A percentile compares a stretch with the other conserved stretches of the same genome.
Conservation (phyloP, 2,329 filamentous ascomycete genomes). For the Monosporascus sp. region DNA sequence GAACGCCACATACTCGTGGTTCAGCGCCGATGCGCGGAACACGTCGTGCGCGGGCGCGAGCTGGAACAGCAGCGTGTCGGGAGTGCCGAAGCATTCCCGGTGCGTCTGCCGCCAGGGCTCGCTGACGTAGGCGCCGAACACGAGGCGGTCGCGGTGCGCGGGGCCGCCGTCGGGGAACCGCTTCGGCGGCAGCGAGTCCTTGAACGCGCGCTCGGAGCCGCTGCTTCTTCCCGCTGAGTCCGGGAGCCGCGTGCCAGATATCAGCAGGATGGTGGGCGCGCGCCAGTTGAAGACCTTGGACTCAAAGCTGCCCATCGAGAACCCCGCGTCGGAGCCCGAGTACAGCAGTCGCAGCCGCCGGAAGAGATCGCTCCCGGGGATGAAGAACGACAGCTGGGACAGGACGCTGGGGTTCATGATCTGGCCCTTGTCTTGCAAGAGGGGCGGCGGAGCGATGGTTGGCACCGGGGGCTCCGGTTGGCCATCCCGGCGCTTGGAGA, state of each 20-base stretch:
- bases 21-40: conserved; percentile 58
- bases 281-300: conserved; percentile 72
- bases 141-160: conserved; percentile 43
- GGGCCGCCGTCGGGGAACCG: conserved; percentile 47
- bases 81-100: conserved; percentile 62
- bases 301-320: conserved; percentile 73
- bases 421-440: conserved; percentile 47
- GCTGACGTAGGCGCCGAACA: conserved; percentile 62
- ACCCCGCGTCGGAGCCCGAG: conserved; percentile 64
- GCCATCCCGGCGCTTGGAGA: conserved; percentile 46
- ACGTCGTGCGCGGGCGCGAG: conserved; percentile 67
- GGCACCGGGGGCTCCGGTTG: conserved; percentile 9
- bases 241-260: conserved; percentile 58
- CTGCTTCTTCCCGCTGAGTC: conserved; percentile 33
- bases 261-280: conserved; percentile 66
- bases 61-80: conserved; percentile 63
- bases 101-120: conserved; percentile 66
- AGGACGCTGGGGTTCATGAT: conserved; percentile 61
- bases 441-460: conserved; percentile 27
- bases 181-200: conserved; percentile 57
- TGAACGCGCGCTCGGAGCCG: conserved; percentile 51
- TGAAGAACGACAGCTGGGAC: conserved; percentile 68
- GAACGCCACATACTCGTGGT: conserved; percentile 64
- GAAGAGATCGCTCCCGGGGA: conserved; percentile 60
- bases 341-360: conserved; percentile 62